Percentiles rank a stretch among this genome's conserved stretches.
phyloP scores from a whole-genome alignment of 306 rosid genomes.

The Neltuma alba region DNA sequence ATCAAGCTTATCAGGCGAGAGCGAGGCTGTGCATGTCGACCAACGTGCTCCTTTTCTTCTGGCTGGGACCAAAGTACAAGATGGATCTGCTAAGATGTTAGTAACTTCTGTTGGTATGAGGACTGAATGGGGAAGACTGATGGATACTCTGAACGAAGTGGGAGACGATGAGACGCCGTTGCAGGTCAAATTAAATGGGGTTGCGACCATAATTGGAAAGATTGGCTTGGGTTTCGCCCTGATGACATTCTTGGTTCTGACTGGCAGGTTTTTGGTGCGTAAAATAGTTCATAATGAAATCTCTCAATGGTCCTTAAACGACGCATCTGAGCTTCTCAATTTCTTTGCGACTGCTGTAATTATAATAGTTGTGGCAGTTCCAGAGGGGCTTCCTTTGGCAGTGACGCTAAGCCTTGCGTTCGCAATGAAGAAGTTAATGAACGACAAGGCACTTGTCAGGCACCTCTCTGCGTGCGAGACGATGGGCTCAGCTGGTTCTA shows the following conservation, averaged over 20 bases:
- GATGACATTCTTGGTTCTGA: conserved; percentile 73
- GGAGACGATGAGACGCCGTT: conserved; percentile 94
- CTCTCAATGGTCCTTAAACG: conserved; percentile 56
- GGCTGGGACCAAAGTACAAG: conserved; percentile 82
- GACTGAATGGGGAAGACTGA: conserved; percentile 97
- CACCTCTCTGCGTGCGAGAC: conserved; percentile 95
- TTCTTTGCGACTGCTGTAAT: conserved; percentile 86
- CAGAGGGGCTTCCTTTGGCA: conserved; percentile 90
- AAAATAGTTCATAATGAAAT: conserved; percentile 51
- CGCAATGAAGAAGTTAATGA: conserved; percentile 89
- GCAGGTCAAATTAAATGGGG: conserved; percentile 93
- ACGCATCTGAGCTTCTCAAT: conserved; percentile 63
- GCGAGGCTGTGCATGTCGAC: conserved; percentile 62
- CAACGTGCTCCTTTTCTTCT: conserved; percentile 62
- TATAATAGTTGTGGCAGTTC: conserved; percentile 92
- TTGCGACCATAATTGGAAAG: conserved; percentile 89
- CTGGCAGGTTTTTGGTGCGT: conserved; percentile 56
- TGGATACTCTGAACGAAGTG: conserved; percentile 81
- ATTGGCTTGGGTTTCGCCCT: conserved; percentile 80
- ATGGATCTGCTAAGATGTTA: conserved; percentile 86
- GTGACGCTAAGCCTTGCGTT: conserved; percentile 94
- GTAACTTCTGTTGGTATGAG: conserved; percentile 85
- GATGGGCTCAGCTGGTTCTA: conserved; percentile 84
- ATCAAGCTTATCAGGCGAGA: conserved; percentile 90
- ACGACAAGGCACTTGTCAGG: conserved; percentile 84